Percentiles rank a stretch among this genome's conserved stretches.
Evolutionary conservation across 352 stramenopile species (phyloP).

Genomic region (Phytophthora crassamura): DNA sequence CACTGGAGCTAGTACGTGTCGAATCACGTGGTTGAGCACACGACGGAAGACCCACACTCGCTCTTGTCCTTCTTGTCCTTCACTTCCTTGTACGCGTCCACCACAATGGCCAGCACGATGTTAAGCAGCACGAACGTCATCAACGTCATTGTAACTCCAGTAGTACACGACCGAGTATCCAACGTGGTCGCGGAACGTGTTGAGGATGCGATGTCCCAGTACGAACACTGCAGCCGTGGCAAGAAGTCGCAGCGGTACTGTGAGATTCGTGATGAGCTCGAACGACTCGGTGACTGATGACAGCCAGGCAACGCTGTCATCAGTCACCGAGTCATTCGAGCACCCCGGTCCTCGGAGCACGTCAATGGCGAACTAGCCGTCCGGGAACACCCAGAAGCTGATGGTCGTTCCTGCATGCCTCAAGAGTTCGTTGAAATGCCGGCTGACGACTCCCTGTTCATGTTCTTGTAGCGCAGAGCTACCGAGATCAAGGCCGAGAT

Average conservation of each 20-base stretch:
- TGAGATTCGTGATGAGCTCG: conserved; percentile 40
- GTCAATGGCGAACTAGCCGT: conserved; percentile 46
- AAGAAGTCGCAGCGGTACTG: conserved; percentile 38
- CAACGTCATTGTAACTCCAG: conserved; percentile 72
- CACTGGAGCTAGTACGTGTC: conserved; percentile 15
- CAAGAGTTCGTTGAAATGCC: conserved; percentile 26
- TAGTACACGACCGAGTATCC: conserved; percentile 62
- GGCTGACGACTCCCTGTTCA: conserved; percentile 18
- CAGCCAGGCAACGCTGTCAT: too few relatives aligned
- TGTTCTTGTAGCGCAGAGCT: conserved; percentile 14
- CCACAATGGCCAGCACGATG: conserved; percentile 73
- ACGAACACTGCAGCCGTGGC: conserved; percentile 44
- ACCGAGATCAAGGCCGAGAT: conserved; percentile 30
- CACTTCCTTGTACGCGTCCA: conserved; percentile 63
- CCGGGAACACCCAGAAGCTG: conserved; percentile 45
- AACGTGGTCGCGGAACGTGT: conserved; percentile 58
- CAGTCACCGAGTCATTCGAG: too few relatives aligned
- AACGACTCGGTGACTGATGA: conserved; percentile 30
- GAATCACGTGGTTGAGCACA: conserved; percentile 25
- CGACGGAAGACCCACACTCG: conserved; percentile 30
- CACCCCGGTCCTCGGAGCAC: conserved; percentile 35
- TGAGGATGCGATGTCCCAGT: conserved; percentile 46
- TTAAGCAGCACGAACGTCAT: conserved; percentile 74
- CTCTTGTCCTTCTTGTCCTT: conserved; percentile 40
- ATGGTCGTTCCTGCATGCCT: conserved; percentile 16